Evolutionary conservation across 768 basidiomycete species (phyloP).

Genomic region (Lactarius indigo): DNA sequence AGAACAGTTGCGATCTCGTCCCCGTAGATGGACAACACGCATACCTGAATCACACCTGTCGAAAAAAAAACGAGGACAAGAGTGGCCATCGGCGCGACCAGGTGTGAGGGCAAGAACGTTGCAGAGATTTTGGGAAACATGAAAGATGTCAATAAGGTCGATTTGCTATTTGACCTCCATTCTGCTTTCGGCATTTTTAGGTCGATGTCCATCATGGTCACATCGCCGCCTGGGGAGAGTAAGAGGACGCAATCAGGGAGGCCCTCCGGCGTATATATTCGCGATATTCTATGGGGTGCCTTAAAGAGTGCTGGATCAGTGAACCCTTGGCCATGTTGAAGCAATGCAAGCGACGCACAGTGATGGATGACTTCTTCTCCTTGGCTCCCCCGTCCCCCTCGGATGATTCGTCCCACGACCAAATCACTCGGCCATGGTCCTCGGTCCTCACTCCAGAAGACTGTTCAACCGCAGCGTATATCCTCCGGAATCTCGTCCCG

Average conservation of each 20-base stretch:
- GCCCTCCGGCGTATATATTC: slow-evolving; percentile 35
- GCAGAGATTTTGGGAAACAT: slow-evolving; percentile 32
- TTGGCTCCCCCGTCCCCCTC: slow-evolving; percentile 35
- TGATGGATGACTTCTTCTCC: slow-evolving; percentile 47
- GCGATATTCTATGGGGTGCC: slow-evolving; percentile 43
- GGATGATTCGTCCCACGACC: slow-evolving; percentile 30
- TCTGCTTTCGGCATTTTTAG: slow-evolving; percentile 30
- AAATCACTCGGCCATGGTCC: slow-evolving; percentile 21
- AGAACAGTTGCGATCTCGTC: slow-evolving; percentile 7
- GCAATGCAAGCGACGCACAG: slow-evolving; percentile 5
- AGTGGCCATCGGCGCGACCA: slow-evolving; percentile 14
- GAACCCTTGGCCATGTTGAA: slow-evolving; percentile 6
- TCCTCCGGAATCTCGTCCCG: slow-evolving; percentile 16
- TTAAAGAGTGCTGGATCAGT: slow-evolving; percentile 28
- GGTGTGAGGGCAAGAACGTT: slow-evolving; percentile 29
- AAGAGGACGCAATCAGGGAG: slow-evolving; percentile 32
- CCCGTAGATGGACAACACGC: slow-evolving; percentile 23
- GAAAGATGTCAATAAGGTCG: slow-evolving; percentile 33
- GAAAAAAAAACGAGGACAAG: slow-evolving; percentile 23
- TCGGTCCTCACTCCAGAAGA: slow-evolving; percentile 2
- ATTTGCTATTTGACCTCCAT: slow-evolving; percentile 27
- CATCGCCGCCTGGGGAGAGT: slow-evolving; percentile 34
- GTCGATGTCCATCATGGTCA: slow-evolving; percentile 34
- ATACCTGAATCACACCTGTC: slow-evolving; percentile 19
- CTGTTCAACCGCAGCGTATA: slow-evolving; percentile 20